A percentile compares a stretch with the other conserved stretches of the same genome.
These are phyloP conservation scores for Pueraria montana DNA, from an alignment of 306 rosid genomes.

Conservation along the genomic window DNA sequence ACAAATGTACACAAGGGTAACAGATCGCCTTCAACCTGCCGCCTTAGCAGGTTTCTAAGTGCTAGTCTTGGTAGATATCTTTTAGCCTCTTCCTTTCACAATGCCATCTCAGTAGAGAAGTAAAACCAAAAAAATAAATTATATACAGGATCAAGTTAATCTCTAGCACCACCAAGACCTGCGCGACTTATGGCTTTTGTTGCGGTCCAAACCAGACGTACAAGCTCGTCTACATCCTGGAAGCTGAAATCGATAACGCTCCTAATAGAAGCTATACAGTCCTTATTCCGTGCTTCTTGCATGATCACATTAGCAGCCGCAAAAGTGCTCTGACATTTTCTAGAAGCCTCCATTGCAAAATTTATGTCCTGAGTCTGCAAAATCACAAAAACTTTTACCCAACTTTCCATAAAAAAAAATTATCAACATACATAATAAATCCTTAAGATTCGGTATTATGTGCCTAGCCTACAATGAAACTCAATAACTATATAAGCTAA, in stretches of 20 bases:
- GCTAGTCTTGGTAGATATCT: slow-evolving; percentile 48
- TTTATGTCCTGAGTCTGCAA: slow-evolving; percentile 72
- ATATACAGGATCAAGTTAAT: slow-evolving; percentile 72
- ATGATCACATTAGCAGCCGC: slow-evolving; percentile 53
- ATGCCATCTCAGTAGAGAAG: slow-evolving; percentile 56
- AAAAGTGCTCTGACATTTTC: slow-evolving; percentile 70
- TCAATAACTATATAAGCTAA: slow-evolving; percentile 41
- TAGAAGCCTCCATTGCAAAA: slow-evolving; percentile 81
- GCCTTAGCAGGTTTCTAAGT: slow-evolving; percentile 56
- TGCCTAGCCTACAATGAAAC: slow-evolving; percentile 21
- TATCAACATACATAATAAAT: slow-evolving; percentile 29
- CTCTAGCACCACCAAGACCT: slow-evolving; percentile 71
- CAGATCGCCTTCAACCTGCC: slow-evolving; percentile 51
- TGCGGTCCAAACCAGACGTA: slow-evolving; percentile 67
- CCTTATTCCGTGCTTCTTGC: slow-evolving; percentile 64
- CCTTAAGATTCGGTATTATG: not conserved
- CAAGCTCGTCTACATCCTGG: slow-evolving; percentile 82
- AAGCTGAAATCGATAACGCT: slow-evolving; percentile 82
- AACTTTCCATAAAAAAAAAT: slow-evolving; percentile 35
- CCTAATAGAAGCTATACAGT: slow-evolving; percentile 63
- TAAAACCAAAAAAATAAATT: slow-evolving; percentile 47
- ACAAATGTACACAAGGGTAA: slow-evolving; percentile 80
- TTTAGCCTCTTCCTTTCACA: slow-evolving; percentile 49
- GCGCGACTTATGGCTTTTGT: slow-evolving; percentile 66
- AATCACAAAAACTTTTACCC: slow-evolving; percentile 40